phyloP scores from a whole-genome alignment of 768 basidiomycete species.

The Vararia minispora region DNA sequence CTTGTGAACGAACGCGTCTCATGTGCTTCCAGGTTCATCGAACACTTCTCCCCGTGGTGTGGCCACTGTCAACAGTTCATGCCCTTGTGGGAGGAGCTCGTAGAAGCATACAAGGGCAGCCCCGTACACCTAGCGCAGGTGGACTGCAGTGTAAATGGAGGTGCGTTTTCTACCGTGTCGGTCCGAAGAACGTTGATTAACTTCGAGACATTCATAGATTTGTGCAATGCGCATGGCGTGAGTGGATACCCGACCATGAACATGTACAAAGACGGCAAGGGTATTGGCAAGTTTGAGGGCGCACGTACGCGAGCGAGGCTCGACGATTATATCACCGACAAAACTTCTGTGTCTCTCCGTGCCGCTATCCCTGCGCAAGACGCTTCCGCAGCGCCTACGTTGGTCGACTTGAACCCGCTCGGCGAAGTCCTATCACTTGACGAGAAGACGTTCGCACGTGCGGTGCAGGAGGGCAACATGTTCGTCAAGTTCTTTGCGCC shows the following conservation, averaged over 20 bases:
- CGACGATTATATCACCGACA: slow-evolving; percentile 38
- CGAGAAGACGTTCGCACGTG: slow-evolving; percentile 36
- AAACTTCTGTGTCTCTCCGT: too few species aligned
- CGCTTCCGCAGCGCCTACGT: slow-evolving; percentile 8
- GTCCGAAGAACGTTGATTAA: background rate
- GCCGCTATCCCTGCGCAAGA: slow-evolving; percentile 14
- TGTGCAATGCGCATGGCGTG: slow-evolving; percentile 63
- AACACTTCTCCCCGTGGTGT: slow-evolving; percentile 85
- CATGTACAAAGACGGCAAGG: slow-evolving; percentile 57
- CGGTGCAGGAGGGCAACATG: slow-evolving; percentile 33
- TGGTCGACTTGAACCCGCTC: slow-evolving; percentile 23
- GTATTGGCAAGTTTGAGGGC: slow-evolving; percentile 44
- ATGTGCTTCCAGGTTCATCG: slow-evolving; percentile 46
- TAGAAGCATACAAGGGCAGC: slow-evolving; percentile 36
- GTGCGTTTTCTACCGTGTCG: slow-evolving; percentile 28
- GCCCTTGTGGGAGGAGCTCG: slow-evolving; percentile 72
- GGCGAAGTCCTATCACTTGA: slow-evolving; percentile 30
- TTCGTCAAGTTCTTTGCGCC: slow-evolving; percentile 87
- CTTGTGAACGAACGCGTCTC: background rate
- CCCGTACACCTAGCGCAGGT: slow-evolving; percentile 66
- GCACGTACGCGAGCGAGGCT: slow-evolving; percentile 44
- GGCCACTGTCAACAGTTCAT: slow-evolving; percentile 68
- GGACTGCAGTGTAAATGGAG: slow-evolving; percentile 68
- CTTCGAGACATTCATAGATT: slow-evolving; percentile 37
- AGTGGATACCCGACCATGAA: slow-evolving; percentile 68